Evolutionary conservation across 2,329 filamentous ascomycete species (phyloP).

Genomic region (Trichoderma pleuroti): DNA sequence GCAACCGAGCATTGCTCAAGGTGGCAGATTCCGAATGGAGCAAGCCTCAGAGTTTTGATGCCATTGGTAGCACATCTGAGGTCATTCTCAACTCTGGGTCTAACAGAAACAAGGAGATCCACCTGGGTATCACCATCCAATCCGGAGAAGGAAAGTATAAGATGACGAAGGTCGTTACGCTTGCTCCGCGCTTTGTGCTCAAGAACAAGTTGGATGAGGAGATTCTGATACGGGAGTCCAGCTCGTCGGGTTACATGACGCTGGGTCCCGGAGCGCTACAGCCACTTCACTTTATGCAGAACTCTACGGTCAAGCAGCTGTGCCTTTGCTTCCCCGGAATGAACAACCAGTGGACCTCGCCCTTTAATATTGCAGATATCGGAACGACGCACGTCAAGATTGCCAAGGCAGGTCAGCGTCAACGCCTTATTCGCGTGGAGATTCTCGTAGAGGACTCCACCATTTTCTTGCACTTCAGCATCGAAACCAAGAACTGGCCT

Average conservation of each 20-base stretch:
- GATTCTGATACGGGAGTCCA: slow-evolving; percentile 85
- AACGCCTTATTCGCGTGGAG: slow-evolving; percentile 82
- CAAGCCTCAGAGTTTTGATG: slow-evolving; percentile 96
- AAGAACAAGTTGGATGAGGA: slow-evolving; percentile 91
- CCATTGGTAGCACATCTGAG: slow-evolving; percentile 88
- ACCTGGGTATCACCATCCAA: slow-evolving; percentile 82
- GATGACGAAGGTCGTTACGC: slow-evolving; percentile 89
- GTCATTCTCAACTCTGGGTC: slow-evolving; percentile 82
- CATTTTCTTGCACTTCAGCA: slow-evolving; percentile 84
- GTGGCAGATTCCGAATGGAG: slow-evolving; percentile 92
- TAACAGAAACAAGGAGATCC: slow-evolving; percentile 73
- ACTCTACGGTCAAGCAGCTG: slow-evolving; percentile 78
- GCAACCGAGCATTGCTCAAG: slow-evolving; percentile 84
- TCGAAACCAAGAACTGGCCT: slow-evolving; percentile 94
- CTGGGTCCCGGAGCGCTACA: slow-evolving; percentile 75
- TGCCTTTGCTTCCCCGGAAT: slow-evolving; percentile 90
- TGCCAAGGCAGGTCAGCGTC: slow-evolving; percentile 82
- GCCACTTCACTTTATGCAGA: slow-evolving; percentile 85
- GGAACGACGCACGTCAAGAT: slow-evolving; percentile 92
- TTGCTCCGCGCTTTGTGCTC: slow-evolving; percentile 87
- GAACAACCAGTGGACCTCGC: slow-evolving; percentile 96
- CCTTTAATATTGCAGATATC: slow-evolving; percentile 94
- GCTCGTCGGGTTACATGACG: slow-evolving; percentile 79
- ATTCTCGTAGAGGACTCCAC: slow-evolving; percentile 90
- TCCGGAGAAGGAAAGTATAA: slow-evolving; percentile 98